Evolutionary conservation across 1,284 basidiomycete species (phyloP), one percentile per base, ranked within the genome.

Genomic region (Xanthoconium separans): DNA sequence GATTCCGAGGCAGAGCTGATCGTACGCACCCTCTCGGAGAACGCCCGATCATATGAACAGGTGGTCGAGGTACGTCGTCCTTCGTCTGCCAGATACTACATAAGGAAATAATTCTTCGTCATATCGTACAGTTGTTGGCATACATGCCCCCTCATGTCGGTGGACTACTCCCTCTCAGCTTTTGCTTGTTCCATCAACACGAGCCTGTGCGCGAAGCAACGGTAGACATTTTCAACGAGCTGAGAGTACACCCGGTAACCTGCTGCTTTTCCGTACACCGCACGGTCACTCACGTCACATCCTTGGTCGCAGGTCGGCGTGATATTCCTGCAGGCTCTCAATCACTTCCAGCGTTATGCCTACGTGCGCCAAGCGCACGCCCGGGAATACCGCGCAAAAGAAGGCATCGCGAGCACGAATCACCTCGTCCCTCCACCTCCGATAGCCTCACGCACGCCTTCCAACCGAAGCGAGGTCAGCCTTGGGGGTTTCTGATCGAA

Each of bases 341-440:
- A 97, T 70, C 88, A 93, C 64, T 98, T 95, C 69, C 93, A 97
- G 65, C 85, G 93, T 1, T 89, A 93, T 55, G 90, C 93, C 2
- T 92, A 89, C 64, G 85, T 90, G 20, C 80, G 88, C 48, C 85
- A 87, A 63, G 87, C 87, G 0, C 79, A 87, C 61, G 80, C 80
- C 34, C 75, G 82, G 46, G 83, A 89, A 58, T 71, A 72, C 39
- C 74, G 75, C 36, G 45, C 68, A 7, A 73, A 72, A 50, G 75
- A 78, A 33, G 73, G 76, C 8, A 12, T 30, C 7, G 3, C 8
- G 4, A 40, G 34, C 0, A n/a, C 1, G 12, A 64, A 73, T 31
- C 61, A 73, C 29, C 64, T 70, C 47, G 60, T 71, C n/a, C 76
- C 75, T 10, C 65, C 70, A 4, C 61, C 68, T 12, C 49, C 67